Evolutionary conservation across 495 filamentous ascomycete species (phyloP).

Genomic region (Hapsidospora chrysogenum): DNA sequence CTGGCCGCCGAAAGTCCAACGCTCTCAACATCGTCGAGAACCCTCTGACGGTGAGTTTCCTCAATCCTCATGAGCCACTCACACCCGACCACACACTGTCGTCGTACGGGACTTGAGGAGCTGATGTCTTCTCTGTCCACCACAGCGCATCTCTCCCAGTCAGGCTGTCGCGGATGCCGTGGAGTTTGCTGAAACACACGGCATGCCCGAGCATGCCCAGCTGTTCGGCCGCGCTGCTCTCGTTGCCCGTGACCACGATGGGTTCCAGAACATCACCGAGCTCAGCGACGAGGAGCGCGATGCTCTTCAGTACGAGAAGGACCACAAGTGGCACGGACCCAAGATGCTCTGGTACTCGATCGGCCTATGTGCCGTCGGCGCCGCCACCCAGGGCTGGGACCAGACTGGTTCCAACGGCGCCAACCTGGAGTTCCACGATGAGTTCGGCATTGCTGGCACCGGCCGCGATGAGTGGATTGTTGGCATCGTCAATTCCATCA

Average conservation of each 20-base stretch:
- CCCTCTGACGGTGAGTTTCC: conserved; percentile 20
- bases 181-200: conserved; percentile 18
- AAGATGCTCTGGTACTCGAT: conserved; percentile 38
- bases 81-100: background rate
- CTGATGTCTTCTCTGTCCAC: background rate
- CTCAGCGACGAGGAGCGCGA: conserved; percentile 29
- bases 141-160: conserved; percentile 16
- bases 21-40: conserved; percentile 27
- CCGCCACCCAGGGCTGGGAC: conserved; percentile 20
- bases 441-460: conserved; percentile 3
- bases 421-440: conserved; percentile 8
- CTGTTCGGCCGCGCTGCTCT: conserved; percentile 25
- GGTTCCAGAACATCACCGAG: conserved; percentile 15
- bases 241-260: conserved; percentile 11
- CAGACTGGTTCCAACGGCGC: conserved; percentile 21
- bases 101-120: too few relatives aligned
- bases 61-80: background rate
- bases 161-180: conserved; percentile 19
- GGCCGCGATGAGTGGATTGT: conserved; percentile 14
- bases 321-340: conserved; percentile 41
- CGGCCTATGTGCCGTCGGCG: conserved; percentile 20
- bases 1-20: conserved; percentile 4
- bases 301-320: conserved; percentile 25
- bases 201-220: conserved; percentile 23
- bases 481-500: conserved; percentile 27